Conservation (phyloP, 2,329 filamentous ascomycete species). For the Colletotrichum euphorbiae region DNA sequence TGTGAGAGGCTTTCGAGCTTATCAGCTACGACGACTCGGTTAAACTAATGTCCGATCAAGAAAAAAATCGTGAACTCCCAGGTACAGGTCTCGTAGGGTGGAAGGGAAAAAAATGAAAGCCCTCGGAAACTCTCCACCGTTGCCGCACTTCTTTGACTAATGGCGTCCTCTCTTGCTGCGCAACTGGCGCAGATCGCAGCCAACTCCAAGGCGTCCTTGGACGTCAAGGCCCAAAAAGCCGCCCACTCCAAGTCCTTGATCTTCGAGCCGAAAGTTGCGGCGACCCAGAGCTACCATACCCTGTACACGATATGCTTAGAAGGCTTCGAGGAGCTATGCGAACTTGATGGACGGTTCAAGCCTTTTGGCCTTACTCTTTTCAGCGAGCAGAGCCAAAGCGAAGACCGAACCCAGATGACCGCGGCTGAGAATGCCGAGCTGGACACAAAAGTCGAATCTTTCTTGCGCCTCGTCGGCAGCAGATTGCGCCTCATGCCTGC, state of each 20-base stretch:
- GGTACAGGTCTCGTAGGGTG: slow-evolving; percentile 25
- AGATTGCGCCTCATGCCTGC: slow-evolving; percentile 86
- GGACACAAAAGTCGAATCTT: slow-evolving; percentile 81
- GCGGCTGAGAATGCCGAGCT: slow-evolving; percentile 84
- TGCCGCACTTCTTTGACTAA: slow-evolving; percentile 51
- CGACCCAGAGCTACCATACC: slow-evolving; percentile 89
- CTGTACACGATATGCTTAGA: slow-evolving; percentile 89
- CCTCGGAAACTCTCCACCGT: slow-evolving; percentile 37
- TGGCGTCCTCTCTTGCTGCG: slow-evolving; percentile 89
- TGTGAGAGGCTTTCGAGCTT: slow-evolving; percentile 42
- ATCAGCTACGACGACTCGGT: slow-evolving; percentile 41
- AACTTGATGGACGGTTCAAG: slow-evolving; percentile 82
- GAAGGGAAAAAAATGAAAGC: slow-evolving; percentile 1
- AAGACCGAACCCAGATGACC: slow-evolving; percentile 89
- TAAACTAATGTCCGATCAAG: slow-evolving; percentile 44
- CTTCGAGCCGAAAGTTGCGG: slow-evolving; percentile 87
- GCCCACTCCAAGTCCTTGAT: slow-evolving; percentile 95
- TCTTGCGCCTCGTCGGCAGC: slow-evolving; percentile 82
- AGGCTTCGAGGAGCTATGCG: slow-evolving; percentile 91
- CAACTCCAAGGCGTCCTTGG: slow-evolving; percentile 88
- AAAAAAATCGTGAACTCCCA: slow-evolving; percentile 43
- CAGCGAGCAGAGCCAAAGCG: slow-evolving; percentile 89
- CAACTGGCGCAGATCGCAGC: slow-evolving; percentile 94
- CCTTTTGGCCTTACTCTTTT: slow-evolving; percentile 84
- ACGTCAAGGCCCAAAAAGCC: slow-evolving; percentile 91